These are phyloP conservation scores for Brasenia schreberi DNA, from an alignment of 164 flowering plant species.

Conservation along the genomic window DNA sequence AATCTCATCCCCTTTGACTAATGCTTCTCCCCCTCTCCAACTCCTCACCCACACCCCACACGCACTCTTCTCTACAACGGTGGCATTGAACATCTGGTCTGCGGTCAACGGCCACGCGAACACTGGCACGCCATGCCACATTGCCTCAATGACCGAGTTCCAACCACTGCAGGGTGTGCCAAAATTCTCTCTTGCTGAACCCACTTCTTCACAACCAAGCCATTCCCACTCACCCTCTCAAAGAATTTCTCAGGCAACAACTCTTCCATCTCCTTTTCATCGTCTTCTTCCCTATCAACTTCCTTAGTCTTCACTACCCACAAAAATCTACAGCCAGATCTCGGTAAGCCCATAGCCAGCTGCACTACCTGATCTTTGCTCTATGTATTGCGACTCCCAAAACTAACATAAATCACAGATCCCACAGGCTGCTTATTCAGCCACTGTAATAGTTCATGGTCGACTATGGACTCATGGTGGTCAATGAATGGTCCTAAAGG, in stretches of 20 bases:
- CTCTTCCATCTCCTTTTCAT: constrained; percentile 8
- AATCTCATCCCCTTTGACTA: constrained; percentile 16
- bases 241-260: constrained; percentile 13
- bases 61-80: constrained; percentile 16
- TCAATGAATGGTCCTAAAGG: constrained; percentile 28
- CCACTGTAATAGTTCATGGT: constrained; percentile 13
- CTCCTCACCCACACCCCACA: constrained; percentile 17
- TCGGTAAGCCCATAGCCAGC: constrained; percentile 25
- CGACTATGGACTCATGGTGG: background rate
- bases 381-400: constrained; percentile 40
- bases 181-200: constrained; percentile 18
- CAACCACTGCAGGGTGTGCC: constrained; percentile 21
- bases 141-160: constrained; percentile 28
- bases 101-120: constrained; percentile 22
- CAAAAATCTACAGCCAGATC: constrained; percentile 23
- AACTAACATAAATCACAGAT: constrained; percentile 40
- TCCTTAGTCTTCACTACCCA: constrained; percentile 35
- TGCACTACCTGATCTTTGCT: constrained; percentile 31
- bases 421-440: constrained; percentile 23
- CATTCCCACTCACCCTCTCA: constrained; percentile 12
- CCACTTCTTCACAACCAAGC: constrained; percentile 18
- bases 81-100: constrained; percentile 25
- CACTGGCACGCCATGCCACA: constrained; percentile 17
- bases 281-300: constrained; percentile 31
- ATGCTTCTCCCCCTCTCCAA: constrained; percentile 16